Percentiles rank a stretch among this genome's conserved stretches.
phyloP scores from a whole-genome alignment of 2,329 filamentous ascomycete genomes.

The Thermoascus crustaceus region DNA sequence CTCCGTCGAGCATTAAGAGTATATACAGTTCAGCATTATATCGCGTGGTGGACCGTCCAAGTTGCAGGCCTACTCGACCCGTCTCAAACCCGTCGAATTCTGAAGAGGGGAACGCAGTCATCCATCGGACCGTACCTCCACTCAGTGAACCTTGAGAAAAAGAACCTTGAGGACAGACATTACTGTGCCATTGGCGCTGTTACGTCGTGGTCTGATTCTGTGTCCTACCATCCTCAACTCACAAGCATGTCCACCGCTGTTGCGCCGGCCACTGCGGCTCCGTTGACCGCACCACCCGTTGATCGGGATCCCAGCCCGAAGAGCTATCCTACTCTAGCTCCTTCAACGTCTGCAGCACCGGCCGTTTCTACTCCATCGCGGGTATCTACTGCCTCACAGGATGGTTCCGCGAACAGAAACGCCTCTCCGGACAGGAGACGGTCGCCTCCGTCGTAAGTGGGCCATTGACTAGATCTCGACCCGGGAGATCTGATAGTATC shows the following conservation, averaged over 20 bases:
- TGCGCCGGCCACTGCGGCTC: constrained; percentile 36
- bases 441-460: constrained; percentile 43
- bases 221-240: constrained; percentile 3
- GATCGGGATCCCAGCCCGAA: constrained; percentile 38
- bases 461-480: background rate
- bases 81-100: too few species aligned
- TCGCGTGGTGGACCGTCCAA: too few species aligned
- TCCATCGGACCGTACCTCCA: too few species aligned
- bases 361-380: constrained; percentile 28
- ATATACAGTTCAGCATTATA: too few species aligned
- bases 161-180: too few species aligned
- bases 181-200: too few species aligned
- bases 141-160: too few species aligned
- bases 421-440: constrained; percentile 30
- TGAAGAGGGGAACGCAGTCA: too few species aligned
- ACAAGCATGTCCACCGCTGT: constrained; percentile 43
- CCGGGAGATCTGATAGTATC: background rate
- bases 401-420: constrained; percentile 26
- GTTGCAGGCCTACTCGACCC: too few species aligned
- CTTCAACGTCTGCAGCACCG: constrained; percentile 24
- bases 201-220: background rate
- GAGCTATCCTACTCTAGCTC: constrained; percentile 35
- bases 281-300: constrained; percentile 37
- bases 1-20: too few species aligned
- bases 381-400: constrained; percentile 23